phyloP scores from a whole-genome alignment of 2,329 filamentous ascomycete genomes.

The Epichloe gansuensis region DNA sequence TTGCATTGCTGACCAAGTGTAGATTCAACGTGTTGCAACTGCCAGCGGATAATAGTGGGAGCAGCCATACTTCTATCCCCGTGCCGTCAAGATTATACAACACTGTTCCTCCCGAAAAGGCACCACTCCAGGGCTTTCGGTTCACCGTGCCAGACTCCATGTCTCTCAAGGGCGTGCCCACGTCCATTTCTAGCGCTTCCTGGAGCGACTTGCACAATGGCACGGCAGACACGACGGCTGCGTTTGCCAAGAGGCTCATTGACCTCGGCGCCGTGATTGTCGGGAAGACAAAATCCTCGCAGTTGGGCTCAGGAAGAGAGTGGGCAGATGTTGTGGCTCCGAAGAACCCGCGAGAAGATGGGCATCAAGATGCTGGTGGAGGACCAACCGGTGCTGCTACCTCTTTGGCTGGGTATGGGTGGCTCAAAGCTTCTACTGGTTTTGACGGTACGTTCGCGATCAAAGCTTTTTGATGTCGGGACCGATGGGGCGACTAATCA shows the following conservation, averaged over 20 bases:
- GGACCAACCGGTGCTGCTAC: slow-evolving; percentile 27
- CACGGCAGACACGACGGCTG: slow-evolving; percentile 30
- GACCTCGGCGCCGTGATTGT: slow-evolving; percentile 46
- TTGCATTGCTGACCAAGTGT: background rate
- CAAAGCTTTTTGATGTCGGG: no score
- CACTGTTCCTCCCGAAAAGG: slow-evolving; percentile 13
- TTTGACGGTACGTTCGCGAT: slow-evolving; percentile 21
- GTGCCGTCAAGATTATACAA: slow-evolving; percentile 28
- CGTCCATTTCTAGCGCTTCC: slow-evolving; percentile 44
- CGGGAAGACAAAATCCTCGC: slow-evolving; percentile 39
- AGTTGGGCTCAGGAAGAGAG: slow-evolving; percentile 32
- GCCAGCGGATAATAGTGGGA: background rate
- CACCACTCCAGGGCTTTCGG: slow-evolving; percentile 26
- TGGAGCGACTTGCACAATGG: slow-evolving; percentile 41
- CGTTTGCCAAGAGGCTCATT: slow-evolving; percentile 41
- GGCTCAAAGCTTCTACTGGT: slow-evolving; percentile 26
- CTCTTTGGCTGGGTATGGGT: slow-evolving; percentile 27
- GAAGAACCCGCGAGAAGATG: slow-evolving; percentile 35
- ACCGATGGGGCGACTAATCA: background rate
- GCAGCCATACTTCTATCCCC: slow-evolving; percentile 17
- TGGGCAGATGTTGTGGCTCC: slow-evolving; percentile 29
- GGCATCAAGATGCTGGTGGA: slow-evolving; percentile 25
- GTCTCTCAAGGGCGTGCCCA: slow-evolving; percentile 36
- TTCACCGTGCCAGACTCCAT: slow-evolving; percentile 23
- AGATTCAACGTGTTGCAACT: slow-evolving; percentile 4